These are phyloP conservation scores for Xanthoconium stramineum DNA, from an alignment of 768 basidiomycete species.

Conservation along the genomic window DNA sequence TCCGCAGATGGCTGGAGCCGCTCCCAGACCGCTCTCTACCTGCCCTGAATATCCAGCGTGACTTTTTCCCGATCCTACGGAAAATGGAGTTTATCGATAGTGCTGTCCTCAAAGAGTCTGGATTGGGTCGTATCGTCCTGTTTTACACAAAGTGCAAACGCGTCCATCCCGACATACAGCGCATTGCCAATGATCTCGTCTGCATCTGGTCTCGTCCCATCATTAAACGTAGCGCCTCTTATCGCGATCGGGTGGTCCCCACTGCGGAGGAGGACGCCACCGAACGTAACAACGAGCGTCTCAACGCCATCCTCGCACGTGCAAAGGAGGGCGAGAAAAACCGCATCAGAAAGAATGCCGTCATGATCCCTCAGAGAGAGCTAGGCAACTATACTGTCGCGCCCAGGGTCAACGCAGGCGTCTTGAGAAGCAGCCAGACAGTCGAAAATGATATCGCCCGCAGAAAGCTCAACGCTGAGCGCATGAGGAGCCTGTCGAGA, in stretches of 20 bases:
- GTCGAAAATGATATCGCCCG: conserved; percentile 75
- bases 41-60: conserved; percentile 91
- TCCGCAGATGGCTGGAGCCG: conserved; percentile 90
- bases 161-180: conserved; percentile 76
- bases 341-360: conserved; percentile 72
- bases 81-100: conserved; percentile 95
- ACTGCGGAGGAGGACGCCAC: conserved; percentile 44
- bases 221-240: conserved; percentile 83
- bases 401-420: conserved; percentile 55
- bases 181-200: conserved; percentile 81
- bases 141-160: conserved; percentile 97
- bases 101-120: conserved; percentile 84
- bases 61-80: conserved; percentile 77
- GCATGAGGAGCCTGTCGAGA: conserved; percentile 61
- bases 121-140: conserved; percentile 82
- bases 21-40: conserved; percentile 90
- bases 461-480: conserved; percentile 70
- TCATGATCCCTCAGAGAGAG: conserved; percentile 76
- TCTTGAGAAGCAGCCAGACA: conserved; percentile 48
- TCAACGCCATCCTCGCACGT: conserved; percentile 67
- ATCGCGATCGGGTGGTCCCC: conserved; percentile 70
- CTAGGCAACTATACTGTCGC: conserved; percentile 79
- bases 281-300: conserved; percentile 46
- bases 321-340: conserved; percentile 67
- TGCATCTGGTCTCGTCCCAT: conserved; percentile 87